Evolutionary conservation across 2,329 filamentous ascomycete genomes (phyloP).

Genomic region (Phialocephala sp.): DNA sequence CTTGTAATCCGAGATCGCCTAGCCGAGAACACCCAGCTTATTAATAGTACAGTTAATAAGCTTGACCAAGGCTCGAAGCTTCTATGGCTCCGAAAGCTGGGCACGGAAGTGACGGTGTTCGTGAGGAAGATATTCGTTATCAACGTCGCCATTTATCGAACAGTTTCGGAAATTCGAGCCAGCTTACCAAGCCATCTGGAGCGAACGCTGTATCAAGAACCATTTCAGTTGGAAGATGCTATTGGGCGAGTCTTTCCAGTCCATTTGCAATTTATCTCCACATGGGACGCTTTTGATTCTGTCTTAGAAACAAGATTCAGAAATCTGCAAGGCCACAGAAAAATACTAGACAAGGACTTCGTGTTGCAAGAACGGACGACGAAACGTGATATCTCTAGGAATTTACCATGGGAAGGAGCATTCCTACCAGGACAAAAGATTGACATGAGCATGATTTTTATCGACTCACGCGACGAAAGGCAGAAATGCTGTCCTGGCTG

Average conservation of each 20-base stretch:
- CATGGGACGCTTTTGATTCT: conserved; percentile 27
- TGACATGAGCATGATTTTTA: conserved; percentile 24
- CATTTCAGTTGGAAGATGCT: conserved; percentile 26
- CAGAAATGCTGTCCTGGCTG: conserved; percentile 12
- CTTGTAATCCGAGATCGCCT: conserved; percentile 12
- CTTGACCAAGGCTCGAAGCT: background rate
- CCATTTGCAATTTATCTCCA: conserved; percentile 26
- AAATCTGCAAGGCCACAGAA: conserved; percentile 14
- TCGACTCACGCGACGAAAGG: background rate
- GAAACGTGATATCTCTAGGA: conserved; percentile 16
- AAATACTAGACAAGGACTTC: conserved; percentile 17
- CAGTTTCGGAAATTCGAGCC: conserved; percentile 16
- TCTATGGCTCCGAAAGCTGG: conserved; percentile 18
- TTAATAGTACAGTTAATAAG: background rate
- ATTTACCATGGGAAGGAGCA: conserved; percentile 4
- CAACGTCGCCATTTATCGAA: conserved; percentile 20
- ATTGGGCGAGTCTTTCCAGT: conserved; percentile 24
- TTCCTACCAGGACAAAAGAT: conserved; percentile 25
- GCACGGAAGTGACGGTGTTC: conserved; percentile 18
- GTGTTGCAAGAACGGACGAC: conserved; percentile 21
- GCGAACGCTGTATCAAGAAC: conserved; percentile 20
- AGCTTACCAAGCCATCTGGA: conserved; percentile 17
- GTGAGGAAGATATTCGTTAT: conserved; percentile 20
- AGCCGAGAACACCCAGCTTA: conserved; percentile 13
- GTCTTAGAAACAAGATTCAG: conserved; percentile 21